phyloP scores from a whole-genome alignment of 2,329 filamentous ascomycete genomes.

The Neonectria magnoliae region DNA sequence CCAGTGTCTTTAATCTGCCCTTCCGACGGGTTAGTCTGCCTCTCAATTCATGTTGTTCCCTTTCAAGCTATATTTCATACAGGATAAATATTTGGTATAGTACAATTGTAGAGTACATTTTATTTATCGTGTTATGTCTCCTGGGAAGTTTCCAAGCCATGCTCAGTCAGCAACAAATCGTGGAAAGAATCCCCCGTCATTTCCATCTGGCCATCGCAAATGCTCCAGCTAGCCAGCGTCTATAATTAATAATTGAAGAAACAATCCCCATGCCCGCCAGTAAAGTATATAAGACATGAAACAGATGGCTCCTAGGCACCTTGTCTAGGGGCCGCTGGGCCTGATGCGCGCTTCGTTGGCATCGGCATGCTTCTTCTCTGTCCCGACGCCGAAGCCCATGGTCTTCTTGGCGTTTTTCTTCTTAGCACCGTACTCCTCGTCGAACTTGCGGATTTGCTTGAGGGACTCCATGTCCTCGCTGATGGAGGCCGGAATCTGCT shows the following conservation, averaged over 20 bases:
- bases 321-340: constrained; percentile 27
- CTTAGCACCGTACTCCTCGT: constrained; percentile 91
- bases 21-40: background rate
- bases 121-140: constrained; percentile 7
- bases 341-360: constrained; percentile 59
- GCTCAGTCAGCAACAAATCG: background rate
- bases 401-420: constrained; percentile 69
- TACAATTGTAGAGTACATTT: constrained; percentile 33
- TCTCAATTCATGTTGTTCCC: background rate
- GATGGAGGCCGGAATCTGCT: constrained; percentile 91
- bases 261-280: constrained; percentile 1
- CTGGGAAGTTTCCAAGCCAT: constrained; percentile 13
- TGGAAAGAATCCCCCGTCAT: constrained; percentile 1
- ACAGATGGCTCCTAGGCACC: background rate
- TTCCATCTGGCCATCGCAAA: constrained; percentile 18
- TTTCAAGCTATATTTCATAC: constrained; percentile 10
- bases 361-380: constrained; percentile 48
- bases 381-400: constrained; percentile 68
- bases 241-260: constrained; percentile 19
- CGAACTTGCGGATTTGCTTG: constrained; percentile 90
- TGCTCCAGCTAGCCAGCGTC: constrained; percentile 23
- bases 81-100: constrained; percentile 24
- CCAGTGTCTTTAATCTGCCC: constrained; percentile 1
- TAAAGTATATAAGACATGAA: background rate
- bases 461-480: constrained; percentile 92